Conservation (phyloP, 1,139 yeast species). For the Lizanozyma gosingica region DNA sequence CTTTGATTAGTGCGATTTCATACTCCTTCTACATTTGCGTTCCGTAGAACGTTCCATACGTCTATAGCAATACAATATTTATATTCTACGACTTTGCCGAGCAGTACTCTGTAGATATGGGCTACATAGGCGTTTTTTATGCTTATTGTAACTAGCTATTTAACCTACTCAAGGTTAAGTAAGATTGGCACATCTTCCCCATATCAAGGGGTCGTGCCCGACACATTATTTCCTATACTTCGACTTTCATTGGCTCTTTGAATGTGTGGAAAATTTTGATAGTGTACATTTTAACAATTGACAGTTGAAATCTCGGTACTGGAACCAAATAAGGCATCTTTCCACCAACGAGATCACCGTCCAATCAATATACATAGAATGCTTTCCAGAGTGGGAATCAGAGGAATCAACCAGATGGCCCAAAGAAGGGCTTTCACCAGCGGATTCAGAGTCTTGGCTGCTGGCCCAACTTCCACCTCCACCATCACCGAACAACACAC, state of each 20-base stretch:
- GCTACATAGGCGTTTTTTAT: too few species aligned
- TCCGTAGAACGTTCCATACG: too few species aligned
- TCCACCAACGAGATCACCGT: too few species aligned
- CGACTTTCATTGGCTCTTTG: constrained; percentile 4
- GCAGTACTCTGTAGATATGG: too few species aligned
- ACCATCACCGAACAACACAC: constrained; percentile 35
- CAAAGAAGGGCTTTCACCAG: constrained; percentile 7
- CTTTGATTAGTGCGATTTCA: too few species aligned
- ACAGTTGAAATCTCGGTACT: background rate
- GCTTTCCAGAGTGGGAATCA: constrained; percentile 23
- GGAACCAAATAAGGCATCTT: too few species aligned
- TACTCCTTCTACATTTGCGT: too few species aligned
- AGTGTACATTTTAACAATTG: background rate
- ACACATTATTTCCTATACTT: constrained; percentile 3
- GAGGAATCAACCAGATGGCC: constrained; percentile 9
- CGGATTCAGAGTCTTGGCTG: constrained; percentile 10
- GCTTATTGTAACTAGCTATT: too few species aligned
- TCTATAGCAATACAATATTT: too few species aligned
- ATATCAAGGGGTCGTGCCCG: constrained; percentile 14
- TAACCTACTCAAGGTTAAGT: too few species aligned
- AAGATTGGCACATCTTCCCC: too few species aligned
- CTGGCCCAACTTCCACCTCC: constrained; percentile 18
- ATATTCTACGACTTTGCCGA: too few species aligned
- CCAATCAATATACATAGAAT: constrained; percentile 8
- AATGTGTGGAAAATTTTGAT: background rate